Evolutionary conservation across 768 basidiomycete species (phyloP), one percentile per base, ranked within the genome.

Genomic region (Favolaschia claudopus): DNA sequence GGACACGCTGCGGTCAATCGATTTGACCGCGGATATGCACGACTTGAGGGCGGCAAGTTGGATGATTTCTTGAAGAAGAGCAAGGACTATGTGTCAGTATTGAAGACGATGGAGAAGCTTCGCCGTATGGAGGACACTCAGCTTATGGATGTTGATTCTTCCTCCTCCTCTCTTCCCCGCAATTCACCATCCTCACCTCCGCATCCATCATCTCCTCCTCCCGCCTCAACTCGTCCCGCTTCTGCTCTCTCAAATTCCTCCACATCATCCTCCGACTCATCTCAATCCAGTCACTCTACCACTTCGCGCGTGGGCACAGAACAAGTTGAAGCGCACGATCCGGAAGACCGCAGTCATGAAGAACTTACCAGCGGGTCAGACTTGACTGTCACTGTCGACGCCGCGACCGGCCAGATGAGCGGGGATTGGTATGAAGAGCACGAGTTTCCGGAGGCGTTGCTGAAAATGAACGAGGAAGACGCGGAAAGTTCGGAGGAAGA

Each of bases 31-130:
- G 67, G 69, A 1, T 49, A 45, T 22, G 32, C 52, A 13, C 19
- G 44, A 8, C 49, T 69, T 15, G 60, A 65, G 36, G 13, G 57
- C 61, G 53, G 9, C 24, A 55, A 17, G 17, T 3, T 55, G 24
- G 43, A 10, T 2, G 44, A 1, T 1, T 55, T 34, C 6, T 12
- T 55, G 17, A 12, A 32, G 2, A 43, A 28, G n/a, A 25, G 67
- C 63, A 4, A 55, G 44, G 9, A 56, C 53, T 24, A 58, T 64
- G 31, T 56, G 42, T 2, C 46, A 51, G 0, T 60, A 62, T 31
- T 66, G 31, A 45, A 53, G 58, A 31, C 64, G n/a, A 60, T 63
- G 52, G 62, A 53, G 49, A n/a, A n/a, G n/a, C n/a, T n/a, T n/a
- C n/a, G n/a, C n/a, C n/a, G n/a, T n/a, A n/a, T n/a, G n/a, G n/a